A percentile compares a stretch with the other conserved stretches of the same genome.
Evolutionary conservation across 1,284 basidiomycete genomes (phyloP).

Genomic region (Fomitopsis pinicola): DNA sequence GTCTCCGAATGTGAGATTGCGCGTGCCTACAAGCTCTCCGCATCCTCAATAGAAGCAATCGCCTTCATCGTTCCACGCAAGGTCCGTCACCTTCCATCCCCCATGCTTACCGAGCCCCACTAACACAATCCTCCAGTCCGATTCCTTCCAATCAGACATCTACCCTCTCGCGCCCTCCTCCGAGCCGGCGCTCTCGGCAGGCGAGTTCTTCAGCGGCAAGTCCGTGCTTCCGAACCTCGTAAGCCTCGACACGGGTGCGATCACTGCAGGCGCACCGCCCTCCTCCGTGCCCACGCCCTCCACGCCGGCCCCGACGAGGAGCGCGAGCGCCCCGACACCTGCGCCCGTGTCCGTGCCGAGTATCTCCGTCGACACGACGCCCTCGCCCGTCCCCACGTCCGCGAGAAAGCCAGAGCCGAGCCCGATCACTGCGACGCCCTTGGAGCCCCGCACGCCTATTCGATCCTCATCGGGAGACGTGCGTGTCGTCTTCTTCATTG

Average conservation of each 20-base stretch:
- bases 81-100: constrained; percentile 32
- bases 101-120: background rate
- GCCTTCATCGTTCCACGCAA: constrained; percentile 93
- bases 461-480: constrained; percentile 15
- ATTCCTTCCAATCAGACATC: constrained; percentile 91
- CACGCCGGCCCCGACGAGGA: constrained; percentile 25
- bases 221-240: constrained; percentile 67
- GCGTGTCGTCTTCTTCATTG: constrained; percentile 8
- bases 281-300: constrained; percentile 20
- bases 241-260: constrained; percentile 55
- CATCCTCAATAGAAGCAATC: constrained; percentile 78
- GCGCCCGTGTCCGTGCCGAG: constrained; percentile 26
- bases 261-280: constrained; percentile 35
- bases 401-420: constrained; percentile 22
- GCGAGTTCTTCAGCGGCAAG: constrained; percentile 89
- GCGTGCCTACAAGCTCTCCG: constrained; percentile 88
- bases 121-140: constrained; percentile 43
- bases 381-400: constrained; percentile 20
- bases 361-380: constrained; percentile 15
- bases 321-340: constrained; percentile 32
- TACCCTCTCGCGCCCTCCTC: constrained; percentile 86
- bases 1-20: constrained; percentile 94
- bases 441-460: constrained; percentile 20
- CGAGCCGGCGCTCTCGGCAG: constrained; percentile 76
- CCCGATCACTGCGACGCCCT: constrained; percentile 23